Percentiles rank a stretch among this genome's conserved stretches.
phyloP scores from a whole-genome alignment of 192 early-diverging fungal genomes.

The Coemansia sp. region DNA sequence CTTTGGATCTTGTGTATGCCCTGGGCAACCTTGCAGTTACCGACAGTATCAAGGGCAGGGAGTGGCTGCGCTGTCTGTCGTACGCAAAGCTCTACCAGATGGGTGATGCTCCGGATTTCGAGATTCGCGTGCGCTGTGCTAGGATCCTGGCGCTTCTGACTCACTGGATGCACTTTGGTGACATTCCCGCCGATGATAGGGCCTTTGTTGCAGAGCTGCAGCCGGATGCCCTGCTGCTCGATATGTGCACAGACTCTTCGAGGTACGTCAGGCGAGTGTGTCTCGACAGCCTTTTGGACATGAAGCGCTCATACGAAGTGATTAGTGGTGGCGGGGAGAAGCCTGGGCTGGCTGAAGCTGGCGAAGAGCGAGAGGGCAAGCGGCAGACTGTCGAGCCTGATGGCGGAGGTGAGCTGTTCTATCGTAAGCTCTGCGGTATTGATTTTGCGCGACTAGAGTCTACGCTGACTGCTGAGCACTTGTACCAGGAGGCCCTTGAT shows the following conservation, averaged over 20 bases:
- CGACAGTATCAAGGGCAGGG: background rate
- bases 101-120: conserved; percentile 39
- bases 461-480: conserved; percentile 32
- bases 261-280: conserved; percentile 46
- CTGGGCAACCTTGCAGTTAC: background rate
- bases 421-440: conserved; percentile 12
- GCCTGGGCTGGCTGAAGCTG: background rate
- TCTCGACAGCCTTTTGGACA: conserved; percentile 14
- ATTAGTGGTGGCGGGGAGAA: background rate
- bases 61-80: conserved; percentile 20
- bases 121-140: conserved; percentile 45
- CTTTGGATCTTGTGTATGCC: conserved; percentile 20
- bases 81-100: conserved; percentile 16
- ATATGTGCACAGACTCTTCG: conserved; percentile 45
- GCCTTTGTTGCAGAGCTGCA: conserved; percentile 9
- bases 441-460: conserved; percentile 34
- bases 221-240: conserved; percentile 23
- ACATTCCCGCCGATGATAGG: background rate
- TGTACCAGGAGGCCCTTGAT: conserved; percentile 51
- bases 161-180: conserved; percentile 5
- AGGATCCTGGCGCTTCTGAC: conserved; percentile 12
- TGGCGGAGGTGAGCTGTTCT: background rate
- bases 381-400: background rate
- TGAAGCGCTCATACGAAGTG: conserved; percentile 6
- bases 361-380: background rate